These are phyloP conservation scores for Cladosporium phlei DNA, from an alignment of 2,329 filamentous ascomycete species.

Conservation along the genomic window DNA sequence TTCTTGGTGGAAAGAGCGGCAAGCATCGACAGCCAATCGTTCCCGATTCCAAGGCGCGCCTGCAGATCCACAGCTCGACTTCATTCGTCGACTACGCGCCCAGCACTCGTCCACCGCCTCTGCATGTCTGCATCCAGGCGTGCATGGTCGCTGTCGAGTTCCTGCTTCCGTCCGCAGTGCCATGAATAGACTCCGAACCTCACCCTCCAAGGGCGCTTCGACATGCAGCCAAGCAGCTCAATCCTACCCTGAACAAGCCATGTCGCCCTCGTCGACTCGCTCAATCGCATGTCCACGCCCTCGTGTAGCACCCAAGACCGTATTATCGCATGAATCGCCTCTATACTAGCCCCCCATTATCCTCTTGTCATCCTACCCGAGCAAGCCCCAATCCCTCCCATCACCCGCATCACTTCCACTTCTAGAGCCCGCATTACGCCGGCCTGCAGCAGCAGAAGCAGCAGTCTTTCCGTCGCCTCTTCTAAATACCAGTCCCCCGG, in stretches of 20 bases:
- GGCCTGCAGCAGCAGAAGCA: conserved; percentile 5
- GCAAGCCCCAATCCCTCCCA: too few relatives aligned
- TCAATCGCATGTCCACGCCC: conserved; percentile 13
- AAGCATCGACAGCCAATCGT: neutral
- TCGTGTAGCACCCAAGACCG: conserved; percentile 7
- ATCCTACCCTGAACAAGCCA: conserved; percentile 9
- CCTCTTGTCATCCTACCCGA: too few relatives aligned
- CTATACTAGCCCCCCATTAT: conserved; percentile 11
- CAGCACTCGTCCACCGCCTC: conserved; percentile 9
- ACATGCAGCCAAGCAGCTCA: conserved; percentile 15
- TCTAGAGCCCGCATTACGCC: conserved; percentile 10
- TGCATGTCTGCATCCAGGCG: too few relatives aligned
- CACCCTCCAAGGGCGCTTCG: conserved; percentile 14
- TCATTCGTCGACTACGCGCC: conserved; percentile 13
- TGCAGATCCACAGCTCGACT: conserved; percentile 9
- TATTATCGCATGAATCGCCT: too few relatives aligned
- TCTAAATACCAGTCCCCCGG: conserved; percentile 12
- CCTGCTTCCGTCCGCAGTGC: conserved; percentile 2
- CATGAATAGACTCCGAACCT: neutral
- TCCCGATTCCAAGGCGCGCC: neutral
- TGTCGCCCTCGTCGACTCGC: too few relatives aligned
- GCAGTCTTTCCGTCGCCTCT: conserved; percentile 11
- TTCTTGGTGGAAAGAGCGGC: too few relatives aligned
- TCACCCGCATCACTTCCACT: neutral
- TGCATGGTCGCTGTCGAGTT: neutral